Evolutionary conservation across 139 green algal species (phyloP).

Genomic region (Coccomyxa sp.): DNA sequence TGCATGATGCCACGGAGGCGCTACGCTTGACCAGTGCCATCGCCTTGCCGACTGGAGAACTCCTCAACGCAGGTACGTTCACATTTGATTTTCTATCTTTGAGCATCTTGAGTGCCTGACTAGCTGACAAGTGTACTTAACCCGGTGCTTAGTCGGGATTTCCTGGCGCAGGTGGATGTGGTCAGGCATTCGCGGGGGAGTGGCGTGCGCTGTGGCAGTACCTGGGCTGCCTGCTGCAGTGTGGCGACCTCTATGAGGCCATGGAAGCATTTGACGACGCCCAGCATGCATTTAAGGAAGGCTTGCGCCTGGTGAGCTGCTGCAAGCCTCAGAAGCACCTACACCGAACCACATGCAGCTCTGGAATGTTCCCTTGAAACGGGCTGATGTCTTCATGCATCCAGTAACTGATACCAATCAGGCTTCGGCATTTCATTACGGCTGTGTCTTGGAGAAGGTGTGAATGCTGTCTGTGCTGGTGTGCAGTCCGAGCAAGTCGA

Average conservation of each 20-base stretch:
- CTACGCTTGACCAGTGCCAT: conserved; percentile 20
- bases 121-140: too few relatives aligned
- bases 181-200: conserved; percentile 5
- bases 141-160: too few relatives aligned
- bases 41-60: neutral
- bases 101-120: too few relatives aligned
- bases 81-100: too few relatives aligned
- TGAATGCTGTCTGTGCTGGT: too few relatives aligned
- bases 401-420: too few relatives aligned
- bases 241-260: conserved; percentile 40
- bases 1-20: conserved; percentile 25
- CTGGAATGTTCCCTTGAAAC: conserved; percentile 10
- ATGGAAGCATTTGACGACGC: conserved; percentile 46
- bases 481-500: neutral
- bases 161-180: neutral
- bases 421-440: too few relatives aligned
- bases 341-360: too few relatives aligned
- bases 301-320: conserved; percentile 19
- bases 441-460: too few relatives aligned
- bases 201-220: conserved; percentile 34
- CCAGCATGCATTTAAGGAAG: conserved; percentile 39
- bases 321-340: neutral
- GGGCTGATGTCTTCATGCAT: too few relatives aligned
- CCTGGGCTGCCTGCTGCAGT: conserved; percentile 36
- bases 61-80: neutral